A percentile compares a stretch with the other conserved stretches of the same genome.
phyloP scores from a whole-genome alignment of 129 eudicot species.

The Glebionis coronaria region DNA sequence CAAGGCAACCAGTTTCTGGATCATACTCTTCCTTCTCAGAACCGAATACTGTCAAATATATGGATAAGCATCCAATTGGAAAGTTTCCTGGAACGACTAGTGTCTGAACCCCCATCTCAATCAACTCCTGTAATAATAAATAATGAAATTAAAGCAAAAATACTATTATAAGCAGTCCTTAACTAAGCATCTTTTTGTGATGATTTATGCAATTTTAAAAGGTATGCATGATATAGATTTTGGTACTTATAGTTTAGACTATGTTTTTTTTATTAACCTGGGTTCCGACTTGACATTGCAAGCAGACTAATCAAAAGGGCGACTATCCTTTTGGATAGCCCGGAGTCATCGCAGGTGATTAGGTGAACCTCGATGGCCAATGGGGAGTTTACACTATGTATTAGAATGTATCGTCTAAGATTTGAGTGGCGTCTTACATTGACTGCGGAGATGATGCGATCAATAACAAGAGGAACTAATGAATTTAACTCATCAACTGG shows the following conservation, averaged over 20 bases:
- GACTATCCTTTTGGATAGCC: too few relatives aligned
- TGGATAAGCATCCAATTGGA: constrained; percentile 33
- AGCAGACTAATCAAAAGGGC: too few relatives aligned
- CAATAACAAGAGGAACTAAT: constrained; percentile 33
- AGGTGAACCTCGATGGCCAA: too few relatives aligned
- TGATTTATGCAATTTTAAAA: too few relatives aligned
- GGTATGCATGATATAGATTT: background rate
- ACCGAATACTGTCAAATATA: constrained; percentile 16
- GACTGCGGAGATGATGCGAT: constrained; percentile 37
- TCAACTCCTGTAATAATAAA: constrained; percentile 23
- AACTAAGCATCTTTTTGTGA: too few relatives aligned
- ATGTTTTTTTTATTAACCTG: too few relatives aligned
- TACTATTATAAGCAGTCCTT: too few relatives aligned
- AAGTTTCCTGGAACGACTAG: constrained; percentile 41
- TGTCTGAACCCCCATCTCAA: constrained; percentile 31
- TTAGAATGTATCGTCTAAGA: too few relatives aligned
- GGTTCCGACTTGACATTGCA: too few relatives aligned
- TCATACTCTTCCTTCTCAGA: constrained; percentile 41
- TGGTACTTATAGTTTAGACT: background rate
- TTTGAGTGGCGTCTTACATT: constrained; percentile 30
- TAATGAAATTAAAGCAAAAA: too few relatives aligned
- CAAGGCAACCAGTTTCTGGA: constrained; percentile 42
- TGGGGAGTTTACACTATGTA: too few relatives aligned
- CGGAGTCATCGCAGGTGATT: too few relatives aligned
- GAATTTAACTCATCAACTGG: constrained; percentile 20